Evolutionary conservation across 73 alveolate genomes (phyloP).

Genomic region (Paramecium octaurelia): DNA sequence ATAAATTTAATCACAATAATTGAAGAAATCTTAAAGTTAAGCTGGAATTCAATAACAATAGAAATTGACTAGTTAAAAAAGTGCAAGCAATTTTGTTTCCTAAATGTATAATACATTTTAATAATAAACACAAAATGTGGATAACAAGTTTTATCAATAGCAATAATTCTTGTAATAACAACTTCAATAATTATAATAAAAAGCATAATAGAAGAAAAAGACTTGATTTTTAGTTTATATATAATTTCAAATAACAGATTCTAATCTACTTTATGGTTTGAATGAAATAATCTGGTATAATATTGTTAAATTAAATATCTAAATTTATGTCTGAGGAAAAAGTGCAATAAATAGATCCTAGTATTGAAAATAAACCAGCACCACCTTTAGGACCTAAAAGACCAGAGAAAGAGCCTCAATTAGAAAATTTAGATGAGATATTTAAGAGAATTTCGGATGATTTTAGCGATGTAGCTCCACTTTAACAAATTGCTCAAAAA

Average conservation of each 20-base stretch:
- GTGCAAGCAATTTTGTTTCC: background rate
- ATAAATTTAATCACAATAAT: background rate
- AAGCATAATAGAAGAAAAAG: background rate
- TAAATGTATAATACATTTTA: background rate
- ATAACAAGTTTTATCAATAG: background rate
- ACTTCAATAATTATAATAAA: slow-evolving; percentile 19
- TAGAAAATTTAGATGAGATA: background rate
- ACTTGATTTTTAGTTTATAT: background rate
- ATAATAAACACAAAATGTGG: background rate
- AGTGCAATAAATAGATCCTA: background rate
- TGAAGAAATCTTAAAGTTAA: background rate
- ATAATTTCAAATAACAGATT: background rate
- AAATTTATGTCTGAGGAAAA: background rate
- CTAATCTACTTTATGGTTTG: background rate
- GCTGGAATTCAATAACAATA: background rate
- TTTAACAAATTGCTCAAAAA: background rate
- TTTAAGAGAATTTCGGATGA: slow-evolving; percentile 16
- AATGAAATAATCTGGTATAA: background rate
- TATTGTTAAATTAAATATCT: background rate
- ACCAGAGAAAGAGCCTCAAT: background rate
- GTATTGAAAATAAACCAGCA: background rate
- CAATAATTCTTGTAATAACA: slow-evolving; percentile 17
- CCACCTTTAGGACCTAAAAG: background rate
- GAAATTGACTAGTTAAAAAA: background rate
- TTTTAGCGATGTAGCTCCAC: slow-evolving; percentile 20